A percentile compares a stretch with the other conserved stretches of the same genome.
These are phyloP conservation scores for Tilletia walkeri DNA, from an alignment of 1,284 basidiomycete species.

Conservation along the genomic window DNA sequence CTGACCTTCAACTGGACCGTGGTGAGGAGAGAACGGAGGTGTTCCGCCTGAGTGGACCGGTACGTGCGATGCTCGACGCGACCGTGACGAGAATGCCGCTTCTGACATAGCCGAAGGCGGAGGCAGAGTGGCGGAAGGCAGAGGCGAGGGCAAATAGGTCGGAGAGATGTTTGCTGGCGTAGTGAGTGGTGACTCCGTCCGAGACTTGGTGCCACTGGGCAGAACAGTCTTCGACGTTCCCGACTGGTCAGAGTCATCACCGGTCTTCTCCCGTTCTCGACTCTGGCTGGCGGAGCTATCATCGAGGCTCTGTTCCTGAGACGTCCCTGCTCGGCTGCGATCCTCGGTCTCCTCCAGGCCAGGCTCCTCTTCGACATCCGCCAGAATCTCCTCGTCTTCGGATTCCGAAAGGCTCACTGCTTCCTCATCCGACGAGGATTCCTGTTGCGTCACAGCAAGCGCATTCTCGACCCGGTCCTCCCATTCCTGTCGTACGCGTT, in stretches of 20 bases:
- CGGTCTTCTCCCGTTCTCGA: neutral
- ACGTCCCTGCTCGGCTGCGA: too few relatives aligned
- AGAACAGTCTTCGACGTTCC: neutral
- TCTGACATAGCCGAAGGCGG: neutral
- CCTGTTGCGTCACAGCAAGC: conserved; percentile 60
- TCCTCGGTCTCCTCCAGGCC: neutral
- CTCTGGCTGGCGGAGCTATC: neutral
- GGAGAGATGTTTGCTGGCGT: conserved; percentile 9
- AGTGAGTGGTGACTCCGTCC: neutral
- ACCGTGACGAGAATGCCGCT: conserved; percentile 16
- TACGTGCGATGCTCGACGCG: conserved; percentile 35
- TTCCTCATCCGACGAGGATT: neutral
- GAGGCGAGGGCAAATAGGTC: neutral
- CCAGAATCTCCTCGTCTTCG: conserved; percentile 28
- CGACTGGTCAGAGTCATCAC: neutral
- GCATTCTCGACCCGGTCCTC: conserved; percentile 75
- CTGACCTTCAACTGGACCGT: conserved; percentile 24
- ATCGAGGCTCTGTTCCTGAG: neutral
- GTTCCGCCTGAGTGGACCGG: conserved; percentile 29
- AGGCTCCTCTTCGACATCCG: conserved; percentile 19
- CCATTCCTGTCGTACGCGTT: conserved; percentile 97
- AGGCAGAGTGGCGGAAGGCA: conserved; percentile 19
- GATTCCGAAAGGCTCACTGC: conserved; percentile 24
- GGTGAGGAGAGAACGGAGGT: conserved; percentile 48
- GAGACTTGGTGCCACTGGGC: neutral